phyloP scores from a whole-genome alignment of 108 stramenopile genomes.

The Cyclotella choctawhatcheeana region DNA sequence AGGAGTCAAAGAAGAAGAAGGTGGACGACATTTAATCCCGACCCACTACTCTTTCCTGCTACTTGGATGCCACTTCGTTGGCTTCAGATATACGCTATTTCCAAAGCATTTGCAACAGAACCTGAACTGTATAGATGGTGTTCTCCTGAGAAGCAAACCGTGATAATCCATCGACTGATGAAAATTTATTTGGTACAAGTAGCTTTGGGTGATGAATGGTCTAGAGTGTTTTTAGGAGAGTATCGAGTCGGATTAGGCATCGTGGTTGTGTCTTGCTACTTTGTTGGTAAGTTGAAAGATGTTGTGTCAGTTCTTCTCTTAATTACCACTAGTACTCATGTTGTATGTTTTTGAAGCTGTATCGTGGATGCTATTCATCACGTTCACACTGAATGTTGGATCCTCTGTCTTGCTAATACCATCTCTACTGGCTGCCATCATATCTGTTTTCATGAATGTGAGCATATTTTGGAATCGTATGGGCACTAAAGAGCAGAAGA shows the following conservation, averaged over 20 bases:
- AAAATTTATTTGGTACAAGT: constrained; percentile 61
- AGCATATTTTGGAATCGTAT: constrained; percentile 62
- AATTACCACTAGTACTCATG: neutral
- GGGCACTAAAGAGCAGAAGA: constrained; percentile 37
- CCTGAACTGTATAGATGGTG: constrained; percentile 44
- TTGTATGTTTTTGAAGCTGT: constrained; percentile 27
- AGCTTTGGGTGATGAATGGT: constrained; percentile 79
- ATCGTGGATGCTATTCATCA: constrained; percentile 48
- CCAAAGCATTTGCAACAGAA: constrained; percentile 55
- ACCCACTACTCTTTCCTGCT: constrained; percentile 71
- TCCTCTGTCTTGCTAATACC: constrained; percentile 63
- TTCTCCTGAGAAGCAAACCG: constrained; percentile 27
- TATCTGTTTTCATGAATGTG: constrained; percentile 69
- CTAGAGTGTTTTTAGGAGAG: constrained; percentile 75
- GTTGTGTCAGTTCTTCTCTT: neutral
- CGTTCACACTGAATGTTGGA: constrained; percentile 48
- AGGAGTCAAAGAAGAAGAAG: neutral
- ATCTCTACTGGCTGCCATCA: constrained; percentile 58
- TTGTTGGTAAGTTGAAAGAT: constrained; percentile 36
- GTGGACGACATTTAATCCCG: constrained; percentile 46
- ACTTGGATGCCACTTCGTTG: constrained; percentile 70
- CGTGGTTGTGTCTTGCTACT: constrained; percentile 45
- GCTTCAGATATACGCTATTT: constrained; percentile 51
- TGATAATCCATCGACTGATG: constrained; percentile 54
- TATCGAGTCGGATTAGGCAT: constrained; percentile 73